Evolutionary conservation across 2,329 filamentous ascomycete genomes (phyloP).

Genomic region (Leptosphaerulina australis): DNA sequence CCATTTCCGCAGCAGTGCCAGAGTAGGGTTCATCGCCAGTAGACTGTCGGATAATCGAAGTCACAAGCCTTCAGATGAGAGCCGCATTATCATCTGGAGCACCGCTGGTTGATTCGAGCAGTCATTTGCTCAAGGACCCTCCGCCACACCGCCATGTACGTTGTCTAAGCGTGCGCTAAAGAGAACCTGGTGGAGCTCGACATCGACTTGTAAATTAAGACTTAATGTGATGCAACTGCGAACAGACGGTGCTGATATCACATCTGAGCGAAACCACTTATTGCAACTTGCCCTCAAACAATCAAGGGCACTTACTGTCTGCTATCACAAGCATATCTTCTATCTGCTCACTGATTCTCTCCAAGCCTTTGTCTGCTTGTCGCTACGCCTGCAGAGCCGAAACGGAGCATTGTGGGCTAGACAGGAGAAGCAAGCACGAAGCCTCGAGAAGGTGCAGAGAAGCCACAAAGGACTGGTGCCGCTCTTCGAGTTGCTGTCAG

Average conservation of each 20-base stretch:
- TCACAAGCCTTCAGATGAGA: not conserved
- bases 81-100: not conserved
- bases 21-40: not conserved
- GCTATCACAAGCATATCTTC: not conserved
- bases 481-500: not conserved
- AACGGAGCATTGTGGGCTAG: not conserved
- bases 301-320: not conserved
- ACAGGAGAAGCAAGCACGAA: not conserved
- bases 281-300: not conserved
- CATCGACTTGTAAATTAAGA: not conserved
- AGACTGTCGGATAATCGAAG: not conserved
- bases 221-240: not conserved
- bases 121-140: not conserved
- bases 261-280: not conserved
- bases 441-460: not conserved
- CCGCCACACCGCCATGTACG: not conserved
- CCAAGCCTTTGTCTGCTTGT: not conserved
- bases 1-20: not conserved
- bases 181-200: not conserved
- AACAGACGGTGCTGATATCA: not conserved
- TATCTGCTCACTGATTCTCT: not conserved
- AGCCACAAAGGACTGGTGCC: not conserved
- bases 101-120: not conserved
- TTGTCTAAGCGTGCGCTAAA: conserved; percentile 3
- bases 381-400: conserved; percentile 7